These are phyloP conservation scores for Cystobasidiaceae sp. DNA, from an alignment of 1,284 basidiomycete species.

Conservation along the genomic window DNA sequence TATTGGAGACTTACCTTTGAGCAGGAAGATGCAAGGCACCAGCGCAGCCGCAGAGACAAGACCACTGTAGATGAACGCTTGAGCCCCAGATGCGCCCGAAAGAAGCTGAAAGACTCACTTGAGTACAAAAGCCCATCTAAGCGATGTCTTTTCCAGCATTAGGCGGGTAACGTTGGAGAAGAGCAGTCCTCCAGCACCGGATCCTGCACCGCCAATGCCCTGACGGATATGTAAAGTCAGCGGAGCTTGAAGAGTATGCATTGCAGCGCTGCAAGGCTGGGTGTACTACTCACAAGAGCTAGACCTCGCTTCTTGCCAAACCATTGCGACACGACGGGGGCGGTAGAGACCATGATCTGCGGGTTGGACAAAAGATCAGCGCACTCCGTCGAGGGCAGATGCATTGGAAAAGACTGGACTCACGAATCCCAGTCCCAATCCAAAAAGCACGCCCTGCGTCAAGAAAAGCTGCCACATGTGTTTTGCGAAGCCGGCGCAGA, in stretches of 20 bases:
- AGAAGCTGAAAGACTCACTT: constrained; percentile 20
- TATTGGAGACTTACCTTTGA: constrained; percentile 44
- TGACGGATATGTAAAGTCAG: not conserved
- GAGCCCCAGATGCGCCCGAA: constrained; percentile 40
- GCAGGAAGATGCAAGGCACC: constrained; percentile 44
- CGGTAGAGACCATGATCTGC: constrained; percentile 38
- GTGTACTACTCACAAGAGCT: constrained; percentile 35
- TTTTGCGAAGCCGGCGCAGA: constrained; percentile 34
- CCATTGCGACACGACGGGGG: constrained; percentile 48
- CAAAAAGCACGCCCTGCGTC: constrained; percentile 40
- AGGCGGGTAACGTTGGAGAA: constrained; percentile 46
- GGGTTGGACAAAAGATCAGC: not conserved
- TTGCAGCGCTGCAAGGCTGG: not conserved
- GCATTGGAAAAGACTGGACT: not conserved
- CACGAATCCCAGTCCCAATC: constrained; percentile 38
- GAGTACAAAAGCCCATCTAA: constrained; percentile 38
- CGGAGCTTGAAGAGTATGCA: not conserved
- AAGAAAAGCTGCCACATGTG: constrained; percentile 39
- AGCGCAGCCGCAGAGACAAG: constrained; percentile 46
- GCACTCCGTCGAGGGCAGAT: not conserved
- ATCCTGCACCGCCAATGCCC: constrained; percentile 45
- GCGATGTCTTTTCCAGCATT: constrained; percentile 36
- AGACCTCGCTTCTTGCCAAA: constrained; percentile 45
- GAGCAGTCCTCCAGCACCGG: constrained; percentile 47
- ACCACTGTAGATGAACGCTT: constrained; percentile 46